A percentile compares a stretch with the other conserved stretches of the same genome.
Evolutionary conservation across 2,329 filamentous ascomycete species (phyloP).

Genomic region (Arthrinium phaeospermum): DNA sequence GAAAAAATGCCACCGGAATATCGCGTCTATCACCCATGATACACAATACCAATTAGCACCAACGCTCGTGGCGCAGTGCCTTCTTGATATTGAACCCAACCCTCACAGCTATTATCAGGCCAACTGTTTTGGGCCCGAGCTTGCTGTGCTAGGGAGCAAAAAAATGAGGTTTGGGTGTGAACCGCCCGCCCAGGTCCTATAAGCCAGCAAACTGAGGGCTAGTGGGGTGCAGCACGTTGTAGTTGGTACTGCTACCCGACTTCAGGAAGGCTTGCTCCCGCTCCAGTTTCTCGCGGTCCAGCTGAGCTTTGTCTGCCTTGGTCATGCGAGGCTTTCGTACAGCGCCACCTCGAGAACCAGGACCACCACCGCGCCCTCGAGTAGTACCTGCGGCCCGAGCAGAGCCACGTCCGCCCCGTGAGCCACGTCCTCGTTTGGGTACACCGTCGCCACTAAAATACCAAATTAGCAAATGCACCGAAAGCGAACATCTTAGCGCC

Average conservation of each 20-base stretch:
- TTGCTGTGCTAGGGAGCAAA: constrained; percentile 5
- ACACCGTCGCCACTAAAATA: constrained; percentile 70
- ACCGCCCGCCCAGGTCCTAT: constrained; percentile 25
- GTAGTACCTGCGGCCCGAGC: constrained; percentile 68
- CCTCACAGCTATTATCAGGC: neutral
- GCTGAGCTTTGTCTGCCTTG: constrained; percentile 81
- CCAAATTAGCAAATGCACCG: constrained; percentile 40
- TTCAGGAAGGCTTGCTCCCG: constrained; percentile 57
- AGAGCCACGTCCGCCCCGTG: constrained; percentile 52
- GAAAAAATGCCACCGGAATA: constrained; percentile 3
- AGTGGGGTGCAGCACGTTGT: constrained; percentile 39
- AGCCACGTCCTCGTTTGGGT: constrained; percentile 69
- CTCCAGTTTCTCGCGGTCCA: constrained; percentile 82
- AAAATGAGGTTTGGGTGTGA: neutral
- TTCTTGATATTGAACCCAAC: neutral
- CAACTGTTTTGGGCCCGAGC: neutral
- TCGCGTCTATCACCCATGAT: constrained; percentile 6
- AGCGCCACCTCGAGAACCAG: constrained; percentile 76
- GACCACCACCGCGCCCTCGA: constrained; percentile 57
- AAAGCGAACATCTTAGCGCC: neutral
- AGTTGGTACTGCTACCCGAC: constrained; percentile 32
- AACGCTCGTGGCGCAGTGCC: neutral
- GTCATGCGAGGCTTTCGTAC: constrained; percentile 84
- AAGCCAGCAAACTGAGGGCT: constrained; percentile 42
- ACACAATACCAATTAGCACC: neutral